Conservation (phyloP, 352 stramenopile genomes). For the Paralagenidium karlingii region DNA sequence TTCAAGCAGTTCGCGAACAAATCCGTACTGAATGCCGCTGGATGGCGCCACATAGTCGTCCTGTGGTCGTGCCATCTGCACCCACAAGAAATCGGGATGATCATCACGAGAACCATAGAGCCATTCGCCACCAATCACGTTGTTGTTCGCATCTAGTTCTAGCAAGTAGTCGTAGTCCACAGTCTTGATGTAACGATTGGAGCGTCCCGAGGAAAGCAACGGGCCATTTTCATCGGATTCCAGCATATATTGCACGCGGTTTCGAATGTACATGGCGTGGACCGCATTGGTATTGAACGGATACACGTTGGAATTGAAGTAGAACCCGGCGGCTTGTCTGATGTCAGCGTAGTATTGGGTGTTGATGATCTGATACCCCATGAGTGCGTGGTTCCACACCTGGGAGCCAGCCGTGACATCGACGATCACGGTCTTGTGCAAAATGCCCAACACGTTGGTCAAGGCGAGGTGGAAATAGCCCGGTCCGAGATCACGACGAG, state of each 20-base stretch:
- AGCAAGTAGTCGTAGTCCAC: constrained; percentile 27
- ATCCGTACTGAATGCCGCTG: not conserved
- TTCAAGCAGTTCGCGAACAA: not conserved
- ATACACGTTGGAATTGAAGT: constrained; percentile 27
- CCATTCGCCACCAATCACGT: constrained; percentile 31
- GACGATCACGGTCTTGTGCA: constrained; percentile 21
- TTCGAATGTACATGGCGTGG: constrained; percentile 28
- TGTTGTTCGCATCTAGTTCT: constrained; percentile 17
- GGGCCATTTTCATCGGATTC: no score
- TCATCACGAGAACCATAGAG: constrained; percentile 14
- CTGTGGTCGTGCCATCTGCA: constrained; percentile 14
- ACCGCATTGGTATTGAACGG: constrained; percentile 31
- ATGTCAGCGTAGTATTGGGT: constrained; percentile 16
- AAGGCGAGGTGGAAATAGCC: constrained; percentile 36
- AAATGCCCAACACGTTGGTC: constrained; percentile 25
- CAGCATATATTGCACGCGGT: constrained; percentile 31
- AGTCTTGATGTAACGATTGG: constrained; percentile 10
- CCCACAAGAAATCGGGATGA: constrained; percentile 31
- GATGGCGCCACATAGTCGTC: constrained; percentile 9
- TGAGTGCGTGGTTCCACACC: constrained; percentile 54
- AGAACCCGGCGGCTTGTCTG: constrained; percentile 14
- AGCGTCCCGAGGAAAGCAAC: no score
- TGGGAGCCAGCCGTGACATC: constrained; percentile 17
- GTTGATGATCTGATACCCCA: constrained; percentile 22
- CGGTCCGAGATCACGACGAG: constrained; percentile 31